Conservation (phyloP, 257 asterid genomes). For the Solanum microdontum region DNA sequence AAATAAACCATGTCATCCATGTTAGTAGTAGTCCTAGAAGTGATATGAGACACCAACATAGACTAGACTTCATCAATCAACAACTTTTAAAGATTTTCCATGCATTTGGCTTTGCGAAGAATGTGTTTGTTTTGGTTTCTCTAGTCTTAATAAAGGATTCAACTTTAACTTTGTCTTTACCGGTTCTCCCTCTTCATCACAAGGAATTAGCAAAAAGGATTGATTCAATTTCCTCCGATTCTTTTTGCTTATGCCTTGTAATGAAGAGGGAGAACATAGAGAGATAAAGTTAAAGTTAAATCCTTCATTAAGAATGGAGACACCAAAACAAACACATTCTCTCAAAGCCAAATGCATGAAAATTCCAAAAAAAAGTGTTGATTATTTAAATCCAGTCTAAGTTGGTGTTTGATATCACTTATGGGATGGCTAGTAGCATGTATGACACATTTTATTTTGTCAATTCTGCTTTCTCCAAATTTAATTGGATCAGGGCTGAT, state of each 20-base stretch:
- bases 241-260: no score
- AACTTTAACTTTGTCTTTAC: background rate
- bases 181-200: no score
- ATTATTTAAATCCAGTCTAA: background rate
- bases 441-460: background rate
- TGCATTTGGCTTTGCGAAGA: background rate
- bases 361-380: background rate
- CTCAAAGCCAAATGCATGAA: background rate
- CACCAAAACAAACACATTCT: background rate
- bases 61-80: background rate
- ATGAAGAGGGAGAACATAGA: no score
- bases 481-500: background rate
- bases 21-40: background rate
- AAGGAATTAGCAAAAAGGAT: no score
- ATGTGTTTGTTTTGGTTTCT: background rate
- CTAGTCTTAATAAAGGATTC: background rate
- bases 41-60: background rate
- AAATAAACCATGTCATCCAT: background rate
- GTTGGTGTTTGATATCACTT: background rate
- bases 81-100: background rate
- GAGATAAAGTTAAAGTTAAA: no score
- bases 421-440: background rate
- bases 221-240: no score
- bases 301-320: background rate
- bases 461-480: background rate